Evolutionary conservation across 768 basidiomycete species (phyloP).

Genomic region (Agaricus blazei): DNA sequence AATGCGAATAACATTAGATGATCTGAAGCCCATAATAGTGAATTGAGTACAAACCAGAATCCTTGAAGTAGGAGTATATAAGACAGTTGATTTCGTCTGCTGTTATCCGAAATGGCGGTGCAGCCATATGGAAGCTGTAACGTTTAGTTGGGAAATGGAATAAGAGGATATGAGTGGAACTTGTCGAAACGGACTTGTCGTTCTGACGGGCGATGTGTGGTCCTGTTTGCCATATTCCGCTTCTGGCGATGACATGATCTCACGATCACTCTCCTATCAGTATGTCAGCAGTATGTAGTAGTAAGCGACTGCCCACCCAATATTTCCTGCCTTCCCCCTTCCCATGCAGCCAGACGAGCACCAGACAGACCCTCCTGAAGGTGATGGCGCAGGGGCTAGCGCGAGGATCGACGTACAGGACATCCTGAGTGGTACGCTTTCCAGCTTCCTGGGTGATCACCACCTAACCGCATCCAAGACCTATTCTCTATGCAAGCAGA

Average conservation of each 20-base stretch:
- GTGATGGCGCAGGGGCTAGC: neutral
- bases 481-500: slow-evolving; percentile 27
- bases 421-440: slow-evolving; percentile 21
- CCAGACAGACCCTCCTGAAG: no score
- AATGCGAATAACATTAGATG: neutral
- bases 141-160: neutral
- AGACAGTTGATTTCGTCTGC: slow-evolving; percentile 85
- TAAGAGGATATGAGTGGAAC: neutral
- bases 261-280: slow-evolving; percentile 7
- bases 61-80: slow-evolving; percentile 78
- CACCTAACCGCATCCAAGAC: slow-evolving; percentile 16
- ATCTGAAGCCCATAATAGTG: neutral
- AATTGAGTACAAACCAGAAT: slow-evolving; percentile 51
- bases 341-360: no score
- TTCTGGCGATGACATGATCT: slow-evolving; percentile 7
- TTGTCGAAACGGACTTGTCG: slow-evolving; percentile 10
- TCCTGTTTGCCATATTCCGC: slow-evolving; percentile 2
- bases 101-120: slow-evolving; percentile 54
- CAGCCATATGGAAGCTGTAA: slow-evolving; percentile 23
- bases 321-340: no score
- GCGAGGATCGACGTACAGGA: slow-evolving; percentile 16
- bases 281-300: neutral
- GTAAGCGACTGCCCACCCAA: no score
- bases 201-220: slow-evolving; percentile 2
- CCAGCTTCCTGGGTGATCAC: neutral